phyloP scores from a whole-genome alignment of 208 protist species.

The Leishmania mexicana region DNA sequence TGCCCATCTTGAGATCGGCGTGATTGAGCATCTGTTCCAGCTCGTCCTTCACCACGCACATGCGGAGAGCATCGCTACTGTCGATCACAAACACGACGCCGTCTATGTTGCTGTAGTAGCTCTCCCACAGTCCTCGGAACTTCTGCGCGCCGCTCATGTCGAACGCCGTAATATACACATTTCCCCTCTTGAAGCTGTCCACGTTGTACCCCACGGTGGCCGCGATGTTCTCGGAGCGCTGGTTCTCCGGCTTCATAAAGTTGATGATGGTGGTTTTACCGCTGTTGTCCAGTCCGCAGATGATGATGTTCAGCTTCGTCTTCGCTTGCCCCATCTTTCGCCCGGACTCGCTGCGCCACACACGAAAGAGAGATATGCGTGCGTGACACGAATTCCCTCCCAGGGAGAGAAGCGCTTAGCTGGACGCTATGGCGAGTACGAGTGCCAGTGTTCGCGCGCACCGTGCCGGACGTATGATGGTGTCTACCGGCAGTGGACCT shows the following conservation, averaged over 20 bases:
- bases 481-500: not conserved
- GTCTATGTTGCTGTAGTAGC: constrained; percentile 96
- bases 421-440: not conserved
- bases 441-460: not conserved
- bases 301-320: constrained; percentile 82
- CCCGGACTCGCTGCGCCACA: not conserved
- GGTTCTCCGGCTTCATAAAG: constrained; percentile 95
- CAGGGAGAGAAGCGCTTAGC: not conserved
- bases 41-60: constrained; percentile 89
- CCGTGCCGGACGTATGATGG: not conserved
- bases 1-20: constrained; percentile 41
- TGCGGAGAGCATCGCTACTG: constrained; percentile 84
- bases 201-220: constrained; percentile 97
- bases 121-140: constrained; percentile 96
- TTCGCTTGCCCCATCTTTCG: constrained; percentile 77
- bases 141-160: constrained; percentile 99
- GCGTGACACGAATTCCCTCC: not conserved
- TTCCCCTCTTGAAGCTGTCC: constrained; percentile 94
- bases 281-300: constrained; percentile 91
- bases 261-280: constrained; percentile 99
- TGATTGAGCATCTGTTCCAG: constrained; percentile 79
- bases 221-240: constrained; percentile 93
- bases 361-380: not conserved
- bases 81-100: constrained; percentile 96
- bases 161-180: constrained; percentile 97